phyloP scores from a whole-genome alignment of 192 early-diverging fungal species.

The Mortierella alpina region DNA sequence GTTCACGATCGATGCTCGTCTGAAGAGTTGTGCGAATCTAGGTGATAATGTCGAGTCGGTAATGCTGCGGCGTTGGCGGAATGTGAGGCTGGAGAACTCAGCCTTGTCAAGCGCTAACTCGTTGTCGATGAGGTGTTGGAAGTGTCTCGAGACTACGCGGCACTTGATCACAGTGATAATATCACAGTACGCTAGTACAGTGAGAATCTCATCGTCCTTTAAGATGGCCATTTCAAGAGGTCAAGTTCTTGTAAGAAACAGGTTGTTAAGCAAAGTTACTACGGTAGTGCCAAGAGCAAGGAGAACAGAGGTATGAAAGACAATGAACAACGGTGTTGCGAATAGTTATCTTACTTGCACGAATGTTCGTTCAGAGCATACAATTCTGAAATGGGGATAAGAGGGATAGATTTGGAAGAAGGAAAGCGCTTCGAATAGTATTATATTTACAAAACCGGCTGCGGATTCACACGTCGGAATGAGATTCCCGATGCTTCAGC shows the following conservation, averaged over 20 bases:
- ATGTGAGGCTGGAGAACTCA: slow-evolving; percentile 5
- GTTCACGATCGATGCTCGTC: neutral
- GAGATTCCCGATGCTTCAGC: too few species aligned
- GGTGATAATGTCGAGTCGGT: slow-evolving; percentile 5
- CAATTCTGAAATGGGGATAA: too few species aligned
- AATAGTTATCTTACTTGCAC: neutral
- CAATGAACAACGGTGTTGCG: too few species aligned
- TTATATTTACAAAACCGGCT: neutral
- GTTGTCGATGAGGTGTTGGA: slow-evolving; percentile 6
- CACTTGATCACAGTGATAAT: slow-evolving; percentile 4
- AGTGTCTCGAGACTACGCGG: slow-evolving; percentile 2
- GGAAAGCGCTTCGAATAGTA: too few species aligned
- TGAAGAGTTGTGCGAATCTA: slow-evolving; percentile 1
- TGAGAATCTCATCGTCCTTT: slow-evolving; percentile 6
- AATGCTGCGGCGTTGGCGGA: slow-evolving; percentile 4
- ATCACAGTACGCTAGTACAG: slow-evolving; percentile 3
- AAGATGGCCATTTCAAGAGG: neutral
- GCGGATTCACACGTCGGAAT: too few species aligned
- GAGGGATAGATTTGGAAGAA: too few species aligned
- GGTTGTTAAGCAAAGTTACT: neutral
- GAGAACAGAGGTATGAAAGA: too few species aligned
- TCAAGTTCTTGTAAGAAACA: neutral
- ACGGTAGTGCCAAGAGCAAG: neutral
- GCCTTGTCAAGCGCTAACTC: slow-evolving; percentile 6
- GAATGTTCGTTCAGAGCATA: too few species aligned